These are phyloP conservation scores for Huntiella abstrusa DNA, from an alignment of 2,329 filamentous ascomycete species.

Conservation along the genomic window DNA sequence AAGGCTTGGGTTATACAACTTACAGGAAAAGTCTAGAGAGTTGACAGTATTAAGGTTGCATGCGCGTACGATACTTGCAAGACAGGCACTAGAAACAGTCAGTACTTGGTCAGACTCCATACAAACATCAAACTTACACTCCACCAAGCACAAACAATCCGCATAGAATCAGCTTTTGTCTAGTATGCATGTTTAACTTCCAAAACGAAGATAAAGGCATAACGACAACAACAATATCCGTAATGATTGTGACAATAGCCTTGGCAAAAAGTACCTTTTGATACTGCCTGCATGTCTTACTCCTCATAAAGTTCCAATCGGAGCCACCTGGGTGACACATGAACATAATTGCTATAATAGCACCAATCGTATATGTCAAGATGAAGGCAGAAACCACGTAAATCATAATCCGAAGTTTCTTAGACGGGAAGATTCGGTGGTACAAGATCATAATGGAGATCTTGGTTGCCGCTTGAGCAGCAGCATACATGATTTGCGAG, in stretches of 20 bases:
- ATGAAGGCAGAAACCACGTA: conserved; percentile 15
- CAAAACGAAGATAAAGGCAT: conserved; percentile 17
- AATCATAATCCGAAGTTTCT: conserved; percentile 15
- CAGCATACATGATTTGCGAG: conserved; percentile 17
- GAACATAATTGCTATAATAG: conserved; percentile 16
- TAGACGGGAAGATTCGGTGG: conserved; percentile 17
- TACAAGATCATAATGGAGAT: conserved; percentile 19
- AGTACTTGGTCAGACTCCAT: neutral
- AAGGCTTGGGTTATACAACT: conserved; percentile 3
- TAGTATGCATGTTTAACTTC: conserved; percentile 15
- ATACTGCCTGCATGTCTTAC: conserved; percentile 15
- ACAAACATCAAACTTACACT: conserved; percentile 15
- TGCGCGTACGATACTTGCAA: conserved; percentile 15
- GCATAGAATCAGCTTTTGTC: conserved; percentile 16
- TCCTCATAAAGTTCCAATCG: conserved; percentile 16
- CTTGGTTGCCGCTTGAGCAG: conserved; percentile 18
- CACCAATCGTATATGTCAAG: conserved; percentile 14
- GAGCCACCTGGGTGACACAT: conserved; percentile 15
- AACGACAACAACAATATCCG: conserved; percentile 17
- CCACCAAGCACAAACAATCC: conserved; percentile 16
- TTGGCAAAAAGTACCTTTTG: conserved; percentile 16
- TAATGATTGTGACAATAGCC: conserved; percentile 16
- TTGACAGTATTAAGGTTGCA: conserved; percentile 14
- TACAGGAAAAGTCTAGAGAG: conserved; percentile 17
- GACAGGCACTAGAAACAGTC: conserved; percentile 15